Evolutionary conservation across 2,329 filamentous ascomycete species (phyloP).

Genomic region (Penicillium oxalicum): DNA sequence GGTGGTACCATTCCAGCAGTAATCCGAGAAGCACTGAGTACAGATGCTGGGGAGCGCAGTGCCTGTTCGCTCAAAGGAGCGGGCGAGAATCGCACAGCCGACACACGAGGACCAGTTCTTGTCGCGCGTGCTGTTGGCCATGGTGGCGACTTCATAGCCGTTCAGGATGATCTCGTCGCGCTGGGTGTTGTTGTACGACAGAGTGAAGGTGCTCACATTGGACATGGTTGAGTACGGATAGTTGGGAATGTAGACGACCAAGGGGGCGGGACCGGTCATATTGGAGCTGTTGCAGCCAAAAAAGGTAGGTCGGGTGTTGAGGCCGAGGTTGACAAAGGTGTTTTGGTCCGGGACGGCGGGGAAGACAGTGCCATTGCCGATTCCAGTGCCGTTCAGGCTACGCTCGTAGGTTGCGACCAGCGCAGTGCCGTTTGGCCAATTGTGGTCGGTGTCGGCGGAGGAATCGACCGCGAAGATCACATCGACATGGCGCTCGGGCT

Average conservation of each 20-base stretch:
- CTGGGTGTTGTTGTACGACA: constrained; percentile 56
- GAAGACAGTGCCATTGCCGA: constrained; percentile 64
- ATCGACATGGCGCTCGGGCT: constrained; percentile 65
- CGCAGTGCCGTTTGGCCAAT: constrained; percentile 73
- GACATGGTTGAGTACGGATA: constrained; percentile 68
- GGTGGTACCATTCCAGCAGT: constrained; percentile 88
- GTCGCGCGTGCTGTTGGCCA: constrained; percentile 72
- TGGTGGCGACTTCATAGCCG: constrained; percentile 76
- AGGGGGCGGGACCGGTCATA: constrained; percentile 52
- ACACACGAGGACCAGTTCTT: constrained; percentile 74
- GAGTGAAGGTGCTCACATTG: constrained; percentile 74
- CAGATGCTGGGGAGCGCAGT: constrained; percentile 67
- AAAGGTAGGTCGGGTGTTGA: constrained; percentile 70
- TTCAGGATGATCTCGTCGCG: constrained; percentile 80
- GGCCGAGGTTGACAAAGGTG: constrained; percentile 70
- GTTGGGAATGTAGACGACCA: constrained; percentile 86
- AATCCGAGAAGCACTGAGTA: constrained; percentile 65
- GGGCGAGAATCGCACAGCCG: constrained; percentile 75
- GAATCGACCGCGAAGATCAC: constrained; percentile 77
- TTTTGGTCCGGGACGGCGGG: constrained; percentile 66
- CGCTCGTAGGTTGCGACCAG: constrained; percentile 69
- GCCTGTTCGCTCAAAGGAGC: constrained; percentile 66
- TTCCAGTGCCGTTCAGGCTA: constrained; percentile 48
- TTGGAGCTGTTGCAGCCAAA: constrained; percentile 70
- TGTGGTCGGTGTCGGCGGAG: constrained; percentile 62